Evolutionary conservation across 768 basidiomycete genomes (phyloP).

Genomic region (Hydnum rufescens): DNA sequence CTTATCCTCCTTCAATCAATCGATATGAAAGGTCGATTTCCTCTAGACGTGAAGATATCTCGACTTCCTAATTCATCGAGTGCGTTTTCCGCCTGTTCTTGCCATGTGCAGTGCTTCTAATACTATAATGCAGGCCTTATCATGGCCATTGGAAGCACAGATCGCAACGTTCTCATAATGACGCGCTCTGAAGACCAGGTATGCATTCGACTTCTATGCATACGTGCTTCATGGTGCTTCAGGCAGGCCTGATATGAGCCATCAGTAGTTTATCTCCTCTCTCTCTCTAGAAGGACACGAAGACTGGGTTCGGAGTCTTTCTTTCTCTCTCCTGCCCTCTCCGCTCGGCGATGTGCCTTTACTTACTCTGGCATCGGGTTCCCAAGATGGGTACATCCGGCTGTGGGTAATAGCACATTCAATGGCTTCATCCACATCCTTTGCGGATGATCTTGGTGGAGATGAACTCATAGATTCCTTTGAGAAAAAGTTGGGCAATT

Average conservation of each 20-base stretch:
- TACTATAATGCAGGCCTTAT: slow-evolving; percentile 36
- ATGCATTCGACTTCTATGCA: slow-evolving; percentile 8
- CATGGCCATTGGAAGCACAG: slow-evolving; percentile 73
- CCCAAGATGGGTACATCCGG: slow-evolving; percentile 86
- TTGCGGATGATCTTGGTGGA: slow-evolving; percentile 19
- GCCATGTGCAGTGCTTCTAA: neutral
- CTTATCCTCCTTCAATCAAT: slow-evolving; percentile 31
- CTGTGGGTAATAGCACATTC: slow-evolving; percentile 65
- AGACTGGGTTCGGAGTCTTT: slow-evolving; percentile 81
- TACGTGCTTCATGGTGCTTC: too few species aligned
- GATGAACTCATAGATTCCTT: slow-evolving; percentile 78
- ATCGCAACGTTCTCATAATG: slow-evolving; percentile 59
- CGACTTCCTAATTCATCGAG: slow-evolving; percentile 49
- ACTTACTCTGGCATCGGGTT: slow-evolving; percentile 81
- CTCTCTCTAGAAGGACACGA: slow-evolving; percentile 50
- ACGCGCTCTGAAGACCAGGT: slow-evolving; percentile 41
- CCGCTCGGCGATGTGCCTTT: slow-evolving; percentile 30
- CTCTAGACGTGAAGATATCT: slow-evolving; percentile 45
- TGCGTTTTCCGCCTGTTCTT: slow-evolving; percentile 19
- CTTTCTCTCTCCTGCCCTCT: slow-evolving; percentile 38
- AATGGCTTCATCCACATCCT: slow-evolving; percentile 10
- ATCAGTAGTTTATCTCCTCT: slow-evolving; percentile 11
- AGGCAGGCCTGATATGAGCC: neutral
- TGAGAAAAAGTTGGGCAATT: slow-evolving; percentile 56
- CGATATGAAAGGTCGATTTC: slow-evolving; percentile 45